These are phyloP conservation scores for Anthoceros angustus DNA, from an alignment of 225 moss, liverwort and hornwort genomes.

Conservation along the genomic window DNA sequence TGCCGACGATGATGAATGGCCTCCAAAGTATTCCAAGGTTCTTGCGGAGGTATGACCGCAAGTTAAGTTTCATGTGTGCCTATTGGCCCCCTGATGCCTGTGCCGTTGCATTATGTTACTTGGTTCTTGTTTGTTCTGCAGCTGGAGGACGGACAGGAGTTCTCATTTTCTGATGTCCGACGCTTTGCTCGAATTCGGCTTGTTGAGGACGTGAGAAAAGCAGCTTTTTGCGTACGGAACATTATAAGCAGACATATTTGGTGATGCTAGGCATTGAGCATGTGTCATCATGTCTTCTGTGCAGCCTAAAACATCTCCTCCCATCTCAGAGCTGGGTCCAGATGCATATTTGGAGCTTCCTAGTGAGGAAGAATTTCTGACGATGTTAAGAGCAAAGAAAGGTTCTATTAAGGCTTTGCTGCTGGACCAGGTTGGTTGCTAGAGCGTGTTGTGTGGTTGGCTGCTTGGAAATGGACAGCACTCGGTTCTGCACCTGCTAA, in stretches of 20 bases:
- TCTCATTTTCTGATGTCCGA: conserved; percentile 48
- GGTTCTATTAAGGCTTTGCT: conserved; percentile 41
- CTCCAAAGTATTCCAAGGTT: conserved; percentile 35
- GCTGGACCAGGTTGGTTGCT: conserved; percentile 44
- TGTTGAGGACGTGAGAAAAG: conserved; percentile 28
- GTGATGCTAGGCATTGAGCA: neutral
- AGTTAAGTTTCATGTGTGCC: neutral
- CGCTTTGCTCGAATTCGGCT: conserved; percentile 60
- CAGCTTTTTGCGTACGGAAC: no score
- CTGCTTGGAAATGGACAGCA: neutral
- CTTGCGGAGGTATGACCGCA: conserved; percentile 31
- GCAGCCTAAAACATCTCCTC: conserved; percentile 37
- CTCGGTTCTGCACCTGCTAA: neutral
- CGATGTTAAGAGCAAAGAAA: conserved; percentile 26
- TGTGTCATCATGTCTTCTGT: conserved; percentile 5
- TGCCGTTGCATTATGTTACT: neutral
- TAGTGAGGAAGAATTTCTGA: conserved; percentile 17
- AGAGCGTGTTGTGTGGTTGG: neutral
- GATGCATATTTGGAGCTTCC: conserved; percentile 50
- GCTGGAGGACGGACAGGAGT: conserved; percentile 52
- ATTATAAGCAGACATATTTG: neutral
- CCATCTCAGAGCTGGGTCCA: conserved; percentile 42
- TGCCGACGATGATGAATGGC: conserved; percentile 42
- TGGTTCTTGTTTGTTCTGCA: conserved; percentile 9
- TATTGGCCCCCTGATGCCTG: neutral